Base-by-base conservation (phyloP, 2,329 filamentous ascomycete genomes). In the Ophiocordyceps robertsii region DNA sequence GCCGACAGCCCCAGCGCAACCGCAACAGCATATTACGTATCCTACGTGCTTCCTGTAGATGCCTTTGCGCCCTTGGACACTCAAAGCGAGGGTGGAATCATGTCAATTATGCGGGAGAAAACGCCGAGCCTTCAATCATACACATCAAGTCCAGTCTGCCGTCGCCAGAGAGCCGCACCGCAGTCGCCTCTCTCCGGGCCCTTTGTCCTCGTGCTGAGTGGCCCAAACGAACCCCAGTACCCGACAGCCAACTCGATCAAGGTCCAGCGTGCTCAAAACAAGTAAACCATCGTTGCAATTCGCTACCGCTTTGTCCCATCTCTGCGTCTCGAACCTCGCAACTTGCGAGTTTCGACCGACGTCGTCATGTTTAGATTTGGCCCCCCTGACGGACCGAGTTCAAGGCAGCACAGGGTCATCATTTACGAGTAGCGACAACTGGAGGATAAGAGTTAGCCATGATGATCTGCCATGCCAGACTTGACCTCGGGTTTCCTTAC, bases 41-140 rank as follows among this genome's bases (percentile, higher is more conserved):
- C 24, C 24, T 24, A 24, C 7, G 7, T 7, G 24, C 24, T 24
- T 32, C 30, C 30, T 3, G 30, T 32, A 32, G 33, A 37, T 6
- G 8, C n/a, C 4, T 21, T 27, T 11, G n/a, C n/a, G n/a, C n/a
- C n/a, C n/a, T n/a, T n/a, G n/a, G n/a, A n/a, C n/a, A n/a, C n/a
- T n/a, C n/a, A n/a, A n/a, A 19, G 19, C 19, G 19, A 19, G 19
- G 4, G 19, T 14, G 37, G 6, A 41, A 37, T 30, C 33, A 30
- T 58, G 49, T 68, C 58, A 58, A 68, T 68, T 68, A 68, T 58
- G 65, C 54, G 61, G 59, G 54, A 56, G 52, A 57, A 68, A 69
- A 68, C 64, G 64, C 65, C 61, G 56, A 55, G 56, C 61, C 56
- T 57, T 60, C 64, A 60, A 62, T 65, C 63, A 66, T 68, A 70